phyloP scores from a whole-genome alignment of 345 rosid species.

The Euphorbia pulcherrima region DNA sequence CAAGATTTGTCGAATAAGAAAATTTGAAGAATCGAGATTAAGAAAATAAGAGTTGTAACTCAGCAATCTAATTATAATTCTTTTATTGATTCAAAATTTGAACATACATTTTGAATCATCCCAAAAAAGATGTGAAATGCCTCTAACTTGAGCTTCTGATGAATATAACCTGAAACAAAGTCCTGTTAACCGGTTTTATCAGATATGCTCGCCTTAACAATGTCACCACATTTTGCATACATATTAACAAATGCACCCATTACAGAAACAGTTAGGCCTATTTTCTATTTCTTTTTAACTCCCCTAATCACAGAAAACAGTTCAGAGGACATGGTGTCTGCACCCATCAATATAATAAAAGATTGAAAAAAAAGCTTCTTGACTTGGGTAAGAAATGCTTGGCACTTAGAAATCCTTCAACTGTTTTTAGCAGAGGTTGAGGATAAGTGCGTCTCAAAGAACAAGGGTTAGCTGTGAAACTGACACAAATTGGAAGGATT shows the following conservation, averaged over 20 bases:
- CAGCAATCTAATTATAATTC: no score
- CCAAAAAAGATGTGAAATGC: constrained; percentile 43
- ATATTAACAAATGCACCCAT: constrained; percentile 77
- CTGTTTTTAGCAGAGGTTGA: background rate
- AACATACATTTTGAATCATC: constrained; percentile 57
- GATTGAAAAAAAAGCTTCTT: constrained; percentile 1
- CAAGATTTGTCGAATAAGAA: no score
- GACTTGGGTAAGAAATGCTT: background rate
- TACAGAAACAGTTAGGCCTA: constrained; percentile 31
- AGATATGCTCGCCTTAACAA: constrained; percentile 66
- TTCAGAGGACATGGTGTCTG: background rate
- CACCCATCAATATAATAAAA: constrained; percentile 2
- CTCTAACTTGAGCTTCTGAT: constrained; percentile 52
- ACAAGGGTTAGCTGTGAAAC: no score
- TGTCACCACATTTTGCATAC: constrained; percentile 94
- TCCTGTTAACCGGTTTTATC: constrained; percentile 54
- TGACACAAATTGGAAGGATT: no score
- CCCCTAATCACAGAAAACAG: background rate
- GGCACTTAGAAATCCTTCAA: background rate
- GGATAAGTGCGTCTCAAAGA: no score
- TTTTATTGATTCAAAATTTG: no score
- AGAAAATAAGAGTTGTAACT: no score
- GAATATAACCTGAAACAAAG: constrained; percentile 55
- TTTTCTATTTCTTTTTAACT: background rate
- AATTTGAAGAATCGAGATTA: constrained; percentile 53